Percentiles rank a stretch among this genome's conserved stretches.
Conservation (phyloP, 768 basidiomycete species). For the Termitomyces sp. region DNA sequence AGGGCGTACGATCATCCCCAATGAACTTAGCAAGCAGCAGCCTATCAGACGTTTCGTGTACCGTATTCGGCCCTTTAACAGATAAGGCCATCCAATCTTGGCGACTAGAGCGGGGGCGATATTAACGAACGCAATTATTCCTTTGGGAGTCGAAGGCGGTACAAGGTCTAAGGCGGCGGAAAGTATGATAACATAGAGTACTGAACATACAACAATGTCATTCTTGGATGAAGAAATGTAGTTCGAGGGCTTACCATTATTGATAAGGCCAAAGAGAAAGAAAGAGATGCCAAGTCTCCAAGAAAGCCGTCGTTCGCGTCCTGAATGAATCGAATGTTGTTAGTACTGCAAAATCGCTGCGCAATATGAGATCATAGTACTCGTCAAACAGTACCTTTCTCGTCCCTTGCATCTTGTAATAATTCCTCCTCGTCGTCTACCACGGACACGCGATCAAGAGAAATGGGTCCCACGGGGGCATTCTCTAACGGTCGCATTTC, state of each 20-base stretch:
- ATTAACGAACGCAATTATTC: slow-evolving; percentile 93
- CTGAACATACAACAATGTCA: slow-evolving; percentile 34
- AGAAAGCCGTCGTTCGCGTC: slow-evolving; percentile 23
- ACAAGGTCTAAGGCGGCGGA: slow-evolving; percentile 95
- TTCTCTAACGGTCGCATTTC: slow-evolving; percentile 12
- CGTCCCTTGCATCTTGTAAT: slow-evolving; percentile 1
- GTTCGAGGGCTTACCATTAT: slow-evolving; percentile 61
- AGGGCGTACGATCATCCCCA: slow-evolving; percentile 77
- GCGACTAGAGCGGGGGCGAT: slow-evolving; percentile 85
- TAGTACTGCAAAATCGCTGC: background rate
- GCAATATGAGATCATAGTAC: background rate
- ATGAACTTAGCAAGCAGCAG: slow-evolving; percentile 72
- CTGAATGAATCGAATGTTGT: slow-evolving; percentile 5
- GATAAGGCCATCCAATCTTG: slow-evolving; percentile 90
- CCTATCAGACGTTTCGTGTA: slow-evolving; percentile 74
- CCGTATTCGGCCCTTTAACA: slow-evolving; percentile 82
- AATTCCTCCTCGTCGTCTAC: slow-evolving; percentile 7
- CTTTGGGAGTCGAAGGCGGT: slow-evolving; percentile 88
- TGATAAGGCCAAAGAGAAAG: slow-evolving; percentile 90
- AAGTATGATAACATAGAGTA: slow-evolving; percentile 94
- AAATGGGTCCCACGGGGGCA: background rate
- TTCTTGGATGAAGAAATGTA: background rate
- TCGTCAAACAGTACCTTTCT: slow-evolving; percentile 13
- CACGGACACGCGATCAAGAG: background rate
- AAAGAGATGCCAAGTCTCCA: slow-evolving; percentile 61